phyloP scores from a whole-genome alignment of 2,329 filamentous ascomycete genomes.

The Botrytis porri region DNA sequence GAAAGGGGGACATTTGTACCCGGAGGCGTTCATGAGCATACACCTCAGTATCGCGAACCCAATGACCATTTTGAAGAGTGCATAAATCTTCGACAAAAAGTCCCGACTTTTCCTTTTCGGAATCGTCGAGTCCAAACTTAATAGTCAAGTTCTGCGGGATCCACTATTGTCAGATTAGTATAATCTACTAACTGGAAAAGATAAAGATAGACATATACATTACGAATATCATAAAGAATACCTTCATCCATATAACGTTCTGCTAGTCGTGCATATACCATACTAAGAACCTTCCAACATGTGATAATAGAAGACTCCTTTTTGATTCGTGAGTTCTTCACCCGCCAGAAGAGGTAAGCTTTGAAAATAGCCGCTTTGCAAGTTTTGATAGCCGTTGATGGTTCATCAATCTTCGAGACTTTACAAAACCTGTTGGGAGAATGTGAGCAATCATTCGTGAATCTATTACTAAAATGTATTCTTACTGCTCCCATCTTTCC shows the following conservation, averaged over 20 bases:
- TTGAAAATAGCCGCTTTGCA: background rate
- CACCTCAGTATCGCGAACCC: background rate
- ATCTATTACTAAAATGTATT: slow-evolving; percentile 22
- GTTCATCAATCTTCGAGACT: background rate
- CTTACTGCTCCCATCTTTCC: slow-evolving; percentile 29
- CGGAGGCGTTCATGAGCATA: background rate
- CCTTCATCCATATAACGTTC: background rate
- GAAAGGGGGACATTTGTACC: background rate
- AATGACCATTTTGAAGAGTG: background rate
- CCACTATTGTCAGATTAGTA: background rate
- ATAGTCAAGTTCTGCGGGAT: background rate
- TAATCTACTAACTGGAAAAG: background rate
- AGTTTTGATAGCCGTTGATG: background rate
- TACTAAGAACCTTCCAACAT: background rate
- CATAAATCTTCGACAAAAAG: background rate
- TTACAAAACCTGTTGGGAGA: background rate
- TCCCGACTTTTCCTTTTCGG: background rate
- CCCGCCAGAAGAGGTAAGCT: background rate
- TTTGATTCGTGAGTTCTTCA: background rate
- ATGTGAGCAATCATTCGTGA: background rate
- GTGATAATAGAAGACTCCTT: background rate
- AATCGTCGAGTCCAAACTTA: background rate
- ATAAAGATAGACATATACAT: background rate
- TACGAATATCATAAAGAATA: background rate
- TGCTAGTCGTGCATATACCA: background rate